A percentile compares a stretch with the other conserved stretches of the same genome.
Conservation (phyloP, 2,329 filamentous ascomycete species). For the Dactylellina parvicollis region DNA sequence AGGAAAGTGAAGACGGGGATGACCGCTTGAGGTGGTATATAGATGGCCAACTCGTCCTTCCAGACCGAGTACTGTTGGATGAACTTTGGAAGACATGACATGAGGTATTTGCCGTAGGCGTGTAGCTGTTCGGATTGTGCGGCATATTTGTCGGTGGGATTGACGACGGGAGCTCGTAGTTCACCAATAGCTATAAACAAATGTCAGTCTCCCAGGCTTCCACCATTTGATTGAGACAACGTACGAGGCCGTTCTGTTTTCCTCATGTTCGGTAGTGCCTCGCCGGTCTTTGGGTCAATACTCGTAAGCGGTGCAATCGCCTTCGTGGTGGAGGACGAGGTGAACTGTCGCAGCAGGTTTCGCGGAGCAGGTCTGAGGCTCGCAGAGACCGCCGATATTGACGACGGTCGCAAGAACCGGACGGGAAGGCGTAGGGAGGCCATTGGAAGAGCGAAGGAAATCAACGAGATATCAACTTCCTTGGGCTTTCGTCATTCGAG, state of each 20-base stretch:
- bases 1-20: constrained; percentile 93
- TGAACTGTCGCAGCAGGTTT: constrained; percentile 42
- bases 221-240: background rate
- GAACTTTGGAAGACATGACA: constrained; percentile 96
- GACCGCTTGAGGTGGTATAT: constrained; percentile 86
- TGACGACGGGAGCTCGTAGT: constrained; percentile 68
- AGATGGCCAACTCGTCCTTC: constrained; percentile 98
- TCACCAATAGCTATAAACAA: constrained; percentile 65
- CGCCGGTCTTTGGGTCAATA: constrained; percentile 41
- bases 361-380: constrained; percentile 37
- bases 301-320: constrained; percentile 22
- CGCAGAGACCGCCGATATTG: constrained; percentile 37
- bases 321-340: constrained; percentile 27
- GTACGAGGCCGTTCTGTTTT: constrained; percentile 38
- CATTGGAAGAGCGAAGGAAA: constrained; percentile 27
- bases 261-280: constrained; percentile 45
- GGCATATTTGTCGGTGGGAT: constrained; percentile 85
- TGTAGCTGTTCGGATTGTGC: constrained; percentile 88
- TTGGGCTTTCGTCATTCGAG: constrained; percentile 26
- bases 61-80: constrained; percentile 99
- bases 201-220: constrained; percentile 17
- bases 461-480: constrained; percentile 24
- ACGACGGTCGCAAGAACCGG: constrained; percentile 38
- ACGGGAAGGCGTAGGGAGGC: constrained; percentile 43
- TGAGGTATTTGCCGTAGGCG: constrained; percentile 94